Evolutionary conservation across 805 yeast species (phyloP), one percentile per base, ranked within the genome.

Genomic region (Metschnikowia arizonensis): DNA sequence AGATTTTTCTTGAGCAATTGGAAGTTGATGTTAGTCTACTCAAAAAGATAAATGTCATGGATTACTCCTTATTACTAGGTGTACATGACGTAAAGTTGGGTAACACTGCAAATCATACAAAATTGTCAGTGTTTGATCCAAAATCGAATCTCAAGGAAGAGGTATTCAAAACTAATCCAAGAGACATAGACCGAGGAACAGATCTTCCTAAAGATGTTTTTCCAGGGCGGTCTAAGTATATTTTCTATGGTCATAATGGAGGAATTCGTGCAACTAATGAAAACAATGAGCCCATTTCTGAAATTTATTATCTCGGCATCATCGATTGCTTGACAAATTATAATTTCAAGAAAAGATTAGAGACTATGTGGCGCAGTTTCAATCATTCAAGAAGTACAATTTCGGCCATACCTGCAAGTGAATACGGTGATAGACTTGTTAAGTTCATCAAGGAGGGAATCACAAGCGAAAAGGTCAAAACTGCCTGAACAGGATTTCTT

Each of bases 281-380:
- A 44, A 56, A 75, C 26, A 74, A 84, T 58, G 74, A 78, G 38
- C 86, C 88, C 19, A 58, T 78, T 29, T 73, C 79, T 25, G 78
- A 83, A 44, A 78, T 91, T 6, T 93, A 93, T 65, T 93, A 90
- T 58, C 68, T 93, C 56, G 99, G 99, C 7, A 83, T 93, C 31
- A 93, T 93, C 52, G 99, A 93, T 61, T 91, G 96, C 65, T 71
- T 93, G 54, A 93, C 99, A 0, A 79, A 80, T 51, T 88, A 88
- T 56, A 81, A 86, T 0, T 64, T 83, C 18, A 68, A 81, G 53
- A 93, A 93, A 62, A 76, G 78, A 51, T 62, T 89, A 37, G 99
- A 93, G 60, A 91, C 98, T 0, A 78, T 87, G 50, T 85, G 89
- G 82, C 78, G 96, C 61, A 75, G 86, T 12, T 56, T 93, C 21